Base-by-base conservation (phyloP, 139 green algal genomes). In the Chlamydomonas sphaeroides region DNA sequence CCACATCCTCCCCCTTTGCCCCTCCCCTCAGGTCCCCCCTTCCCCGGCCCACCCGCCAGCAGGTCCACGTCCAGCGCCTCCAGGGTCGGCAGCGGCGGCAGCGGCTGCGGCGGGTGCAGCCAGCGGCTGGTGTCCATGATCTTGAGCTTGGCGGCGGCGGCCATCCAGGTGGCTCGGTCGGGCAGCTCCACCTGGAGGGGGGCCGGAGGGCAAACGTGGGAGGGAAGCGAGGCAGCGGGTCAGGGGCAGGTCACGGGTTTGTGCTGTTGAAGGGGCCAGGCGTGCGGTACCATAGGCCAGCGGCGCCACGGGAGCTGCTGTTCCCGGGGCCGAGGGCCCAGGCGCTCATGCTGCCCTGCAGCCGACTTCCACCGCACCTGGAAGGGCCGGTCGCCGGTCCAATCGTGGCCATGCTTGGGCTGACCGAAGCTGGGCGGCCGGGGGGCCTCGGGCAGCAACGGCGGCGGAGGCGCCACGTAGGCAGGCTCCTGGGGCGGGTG, bases 361-460 rank as follows among this genome's bases (percentile, higher is more conserved):
- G n/a, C n/a, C n/a, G n/a, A n/a, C n/a, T n/a, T n/a, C n/a, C n/a
- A 25, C 3, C n/a, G 17, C 65, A 88, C 86, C 68, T 87, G 87
- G 59, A 90, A 91, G 1, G 91, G 89, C 20, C 83, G 82, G 38
- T 70, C 33, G 5, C 92, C 88, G 11, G 59, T 91, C 92, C 92
- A 95, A 69, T 95, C 92, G 49, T 87, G 67, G 20, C 92, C 92
- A 70, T 89, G 80, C 84, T 91, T 56, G 3, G 92, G 86, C 56
- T 78, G 66, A 1, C 81, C 84, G 70, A 85, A 83, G 1, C 5
- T 33, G 3, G 84, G 84, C 4, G 81, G 42, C 21, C 35, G 63
- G 30, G 87, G 88, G 66, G 81, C 61, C 23, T 86, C 73, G 4
- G 86, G 66, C 33, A 86, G 66, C 6, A 82, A 42, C 6, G 91